Conservation (phyloP, 805 yeast species). For the Metschnikowia colocasiae region DNA sequence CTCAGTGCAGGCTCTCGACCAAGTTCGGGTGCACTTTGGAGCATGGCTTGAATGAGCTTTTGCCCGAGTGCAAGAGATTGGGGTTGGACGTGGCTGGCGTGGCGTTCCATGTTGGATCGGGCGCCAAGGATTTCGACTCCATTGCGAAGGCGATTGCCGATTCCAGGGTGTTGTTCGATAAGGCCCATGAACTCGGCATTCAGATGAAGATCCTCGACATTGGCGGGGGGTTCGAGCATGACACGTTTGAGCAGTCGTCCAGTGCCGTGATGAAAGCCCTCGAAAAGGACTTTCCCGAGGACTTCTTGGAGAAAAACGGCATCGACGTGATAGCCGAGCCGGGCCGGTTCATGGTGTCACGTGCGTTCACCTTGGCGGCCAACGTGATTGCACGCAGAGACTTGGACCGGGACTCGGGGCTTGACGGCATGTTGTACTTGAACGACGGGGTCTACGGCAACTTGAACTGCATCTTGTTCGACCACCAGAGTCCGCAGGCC, state of each 20-base stretch:
- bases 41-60: conserved; percentile 48
- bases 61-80: conserved; percentile 58
- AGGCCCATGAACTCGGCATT: conserved; percentile 46
- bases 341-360: conserved; percentile 84
- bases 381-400: conserved; percentile 83
- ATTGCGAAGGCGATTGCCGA: conserved; percentile 69
- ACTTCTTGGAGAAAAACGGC: conserved; percentile 21
- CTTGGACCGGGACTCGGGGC: conserved; percentile 16
- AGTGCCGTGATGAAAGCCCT: conserved; percentile 53
- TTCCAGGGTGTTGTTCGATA: conserved; percentile 63
- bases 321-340: conserved; percentile 80
- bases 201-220: conserved; percentile 64
- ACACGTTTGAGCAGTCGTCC: conserved; percentile 58
- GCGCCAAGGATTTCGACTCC: conserved; percentile 51
- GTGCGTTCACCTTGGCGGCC: conserved; percentile 80
- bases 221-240: conserved; percentile 88
- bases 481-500: conserved; percentile 80
- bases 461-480: conserved; percentile 88
- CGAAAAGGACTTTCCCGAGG: conserved; percentile 55
- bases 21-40: conserved; percentile 80
- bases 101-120: conserved; percentile 95
- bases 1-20: conserved; percentile 80
- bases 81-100: conserved; percentile 73
- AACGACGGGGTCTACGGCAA: conserved; percentile 97
- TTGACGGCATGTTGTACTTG: conserved; percentile 63